Conservation (phyloP, 495 filamentous ascomycete genomes). For the Talaromyces thailandensis region DNA sequence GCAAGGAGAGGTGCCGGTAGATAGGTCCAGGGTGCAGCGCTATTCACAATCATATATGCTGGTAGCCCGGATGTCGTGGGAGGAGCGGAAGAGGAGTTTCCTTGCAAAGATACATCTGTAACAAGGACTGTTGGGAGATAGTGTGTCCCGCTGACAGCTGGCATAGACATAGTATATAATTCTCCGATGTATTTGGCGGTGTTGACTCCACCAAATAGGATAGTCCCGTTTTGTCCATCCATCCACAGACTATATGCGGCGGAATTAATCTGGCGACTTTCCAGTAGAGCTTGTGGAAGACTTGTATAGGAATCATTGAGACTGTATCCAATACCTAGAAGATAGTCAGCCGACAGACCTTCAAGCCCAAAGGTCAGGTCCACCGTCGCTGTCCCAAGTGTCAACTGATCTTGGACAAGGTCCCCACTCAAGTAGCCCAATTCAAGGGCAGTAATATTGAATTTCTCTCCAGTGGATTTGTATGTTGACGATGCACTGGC, state of each 20-base stretch:
- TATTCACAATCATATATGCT: slow-evolving; percentile 25
- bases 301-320: slow-evolving; percentile 73
- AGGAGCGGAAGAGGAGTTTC: neutral
- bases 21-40: slow-evolving; percentile 16
- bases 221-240: slow-evolving; percentile 45
- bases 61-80: neutral
- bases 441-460: slow-evolving; percentile 46
- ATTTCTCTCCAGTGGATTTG: slow-evolving; percentile 54
- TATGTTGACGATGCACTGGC: slow-evolving; percentile 64
- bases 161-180: slow-evolving; percentile 60
- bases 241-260: slow-evolving; percentile 55
- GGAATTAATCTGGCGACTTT: slow-evolving; percentile 53
- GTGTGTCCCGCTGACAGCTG: no score
- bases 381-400: neutral
- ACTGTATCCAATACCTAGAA: slow-evolving; percentile 70
- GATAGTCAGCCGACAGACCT: neutral
- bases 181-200: slow-evolving; percentile 56
- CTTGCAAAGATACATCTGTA: slow-evolving; percentile 62
- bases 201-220: slow-evolving; percentile 79
- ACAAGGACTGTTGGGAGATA: slow-evolving; percentile 49
- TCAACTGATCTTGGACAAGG: neutral
- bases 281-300: slow-evolving; percentile 55
- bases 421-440: neutral
- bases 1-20: slow-evolving; percentile 45
- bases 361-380: neutral